Conservation (phyloP, 225 moss, liverwort and hornwort genomes). For the Thuidium tamariscinum region DNA sequence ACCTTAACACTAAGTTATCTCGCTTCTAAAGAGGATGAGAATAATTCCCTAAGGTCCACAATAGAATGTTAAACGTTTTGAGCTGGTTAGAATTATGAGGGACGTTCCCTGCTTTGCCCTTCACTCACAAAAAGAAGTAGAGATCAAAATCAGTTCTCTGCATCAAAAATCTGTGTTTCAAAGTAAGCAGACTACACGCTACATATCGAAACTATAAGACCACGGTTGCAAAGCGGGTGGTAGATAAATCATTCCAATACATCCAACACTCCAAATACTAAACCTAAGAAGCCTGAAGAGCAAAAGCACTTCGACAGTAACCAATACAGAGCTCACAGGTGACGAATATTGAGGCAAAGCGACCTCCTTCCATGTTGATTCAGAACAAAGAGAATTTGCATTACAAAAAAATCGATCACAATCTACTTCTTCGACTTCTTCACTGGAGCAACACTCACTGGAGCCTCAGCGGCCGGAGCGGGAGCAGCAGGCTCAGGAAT, state of each 20-base stretch:
- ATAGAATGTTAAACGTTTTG: background rate
- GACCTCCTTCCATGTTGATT: background rate
- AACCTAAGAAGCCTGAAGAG: background rate
- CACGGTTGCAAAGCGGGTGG: background rate
- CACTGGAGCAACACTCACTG: background rate
- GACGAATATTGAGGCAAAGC: background rate
- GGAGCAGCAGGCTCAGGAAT: constrained; percentile 27
- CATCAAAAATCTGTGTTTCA: background rate
- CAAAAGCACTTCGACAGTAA: background rate
- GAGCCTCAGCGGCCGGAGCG: background rate
- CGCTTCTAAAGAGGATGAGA: background rate
- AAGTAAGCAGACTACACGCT: background rate
- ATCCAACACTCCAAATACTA: background rate
- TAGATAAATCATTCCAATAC: background rate
- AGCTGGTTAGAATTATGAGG: background rate
- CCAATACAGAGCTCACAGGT: too few relatives aligned
- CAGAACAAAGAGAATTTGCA: background rate
- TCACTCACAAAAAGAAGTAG: too few relatives aligned
- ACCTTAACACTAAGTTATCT: background rate
- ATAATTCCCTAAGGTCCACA: background rate
- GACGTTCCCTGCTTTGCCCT: too few relatives aligned
- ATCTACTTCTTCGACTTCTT: constrained; percentile 42
- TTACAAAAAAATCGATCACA: background rate
- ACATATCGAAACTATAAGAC: background rate
- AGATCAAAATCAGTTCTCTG: background rate